Conservation (phyloP, 805 yeast genomes). For the Wickerhamomyces pijperi region DNA sequence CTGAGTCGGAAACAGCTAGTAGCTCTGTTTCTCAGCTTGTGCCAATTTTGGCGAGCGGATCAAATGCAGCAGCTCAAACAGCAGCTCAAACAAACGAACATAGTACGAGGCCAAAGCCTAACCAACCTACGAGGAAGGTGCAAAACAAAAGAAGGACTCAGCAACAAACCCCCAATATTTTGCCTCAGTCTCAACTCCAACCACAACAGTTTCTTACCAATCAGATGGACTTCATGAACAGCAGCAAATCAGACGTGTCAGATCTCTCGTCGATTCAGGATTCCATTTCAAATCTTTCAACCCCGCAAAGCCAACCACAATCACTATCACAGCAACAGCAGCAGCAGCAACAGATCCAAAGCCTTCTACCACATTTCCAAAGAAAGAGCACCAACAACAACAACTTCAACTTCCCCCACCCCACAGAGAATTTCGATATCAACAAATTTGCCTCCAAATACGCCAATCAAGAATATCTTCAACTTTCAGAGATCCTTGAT, state of each 20-base stretch:
- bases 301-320: neutral
- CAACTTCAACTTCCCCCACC: conserved; percentile 1
- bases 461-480: conserved; percentile 31
- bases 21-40: too few species aligned
- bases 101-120: neutral
- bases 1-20: neutral
- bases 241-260: neutral
- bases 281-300: neutral
- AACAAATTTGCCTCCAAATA: conserved; percentile 17
- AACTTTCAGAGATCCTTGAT: conserved; percentile 28
- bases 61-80: too few species aligned
- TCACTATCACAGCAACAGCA: neutral
- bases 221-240: neutral
- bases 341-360: neutral
- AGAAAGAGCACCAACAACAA: conserved; percentile 1
- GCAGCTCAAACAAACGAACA: too few species aligned
- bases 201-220: neutral
- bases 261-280: neutral
- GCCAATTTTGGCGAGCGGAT: too few species aligned
- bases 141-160: too few species aligned
- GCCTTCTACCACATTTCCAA: neutral
- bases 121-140: neutral
- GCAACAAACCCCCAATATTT: too few species aligned
- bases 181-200: too few species aligned
- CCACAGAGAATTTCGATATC: neutral